These are phyloP conservation scores for Leishmania martiniquensis DNA, from an alignment of 208 protist genomes.

Conservation along the genomic window DNA sequence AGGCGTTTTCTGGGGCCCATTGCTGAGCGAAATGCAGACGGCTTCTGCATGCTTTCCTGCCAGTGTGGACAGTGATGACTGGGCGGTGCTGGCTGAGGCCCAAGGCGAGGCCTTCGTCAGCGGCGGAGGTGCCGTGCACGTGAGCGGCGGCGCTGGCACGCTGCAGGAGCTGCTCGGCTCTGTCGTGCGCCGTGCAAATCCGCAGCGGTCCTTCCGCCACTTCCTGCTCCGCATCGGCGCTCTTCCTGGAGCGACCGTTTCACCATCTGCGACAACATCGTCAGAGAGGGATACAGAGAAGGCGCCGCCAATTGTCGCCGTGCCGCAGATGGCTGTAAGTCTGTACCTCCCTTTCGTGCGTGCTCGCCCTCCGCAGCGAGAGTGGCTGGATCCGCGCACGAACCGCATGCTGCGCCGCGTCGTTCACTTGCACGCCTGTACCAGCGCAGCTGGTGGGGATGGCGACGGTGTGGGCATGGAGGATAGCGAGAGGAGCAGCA, in stretches of 20 bases:
- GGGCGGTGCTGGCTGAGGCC: not conserved
- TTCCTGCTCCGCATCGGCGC: constrained; percentile 49
- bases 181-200: constrained; percentile 47
- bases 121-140: constrained; percentile 8
- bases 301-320: constrained; percentile 25
- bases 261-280: not conserved
- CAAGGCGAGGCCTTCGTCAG: not conserved
- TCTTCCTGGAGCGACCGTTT: not conserved
- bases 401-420: constrained; percentile 49
- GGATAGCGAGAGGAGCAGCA: not conserved
- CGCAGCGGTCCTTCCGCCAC: constrained; percentile 51
- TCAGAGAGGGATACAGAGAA: not conserved
- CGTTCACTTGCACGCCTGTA: constrained; percentile 24
- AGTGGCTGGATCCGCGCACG: constrained; percentile 60
- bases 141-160: constrained; percentile 18
- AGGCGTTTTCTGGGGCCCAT: constrained; percentile 32
- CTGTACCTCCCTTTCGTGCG: constrained; percentile 62
- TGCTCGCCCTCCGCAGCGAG: constrained; percentile 22
- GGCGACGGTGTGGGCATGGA: not conserved
- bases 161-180: constrained; percentile 37
- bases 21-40: constrained; percentile 22
- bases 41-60: not conserved
- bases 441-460: constrained; percentile 6
- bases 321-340: constrained; percentile 70
- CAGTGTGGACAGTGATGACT: not conserved